Base-by-base conservation (phyloP, 345 rosid genomes). In the Raphanus raphanistrum region DNA sequence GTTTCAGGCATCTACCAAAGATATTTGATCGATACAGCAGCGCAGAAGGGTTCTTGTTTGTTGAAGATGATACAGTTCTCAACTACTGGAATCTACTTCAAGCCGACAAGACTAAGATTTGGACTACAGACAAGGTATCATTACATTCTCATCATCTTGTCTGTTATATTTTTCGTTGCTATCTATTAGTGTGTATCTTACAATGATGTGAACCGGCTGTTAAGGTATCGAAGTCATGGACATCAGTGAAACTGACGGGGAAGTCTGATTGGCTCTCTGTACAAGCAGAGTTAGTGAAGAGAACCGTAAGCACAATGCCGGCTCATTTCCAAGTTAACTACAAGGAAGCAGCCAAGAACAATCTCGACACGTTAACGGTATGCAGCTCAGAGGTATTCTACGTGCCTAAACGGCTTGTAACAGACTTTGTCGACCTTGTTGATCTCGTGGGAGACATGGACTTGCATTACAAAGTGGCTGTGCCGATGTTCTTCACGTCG, bases 31-130 rank as follows among this genome's bases (percentile, higher is more conserved):
- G 87, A 55, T 96, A 78, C 71, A 63, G 89, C 66, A 89, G 92
- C 31, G 93, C 97, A 1, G 99, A 96, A 68, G 99, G 99, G 29
- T 96, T 91, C 84, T 65, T 96, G 77, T 91, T 96, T 84, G 90
- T 92, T 76, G 93, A 90, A 84, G 99, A 96, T 75, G 90, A 96
- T 83, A 96, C 98, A 5, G 55, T 96, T 82, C 96, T 96, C 74
- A 93, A 96, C 79, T 93, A 96, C 81, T 96, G 99, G 99, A 96
- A 90, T 86, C 80, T 96, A 76, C 87, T 89, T 83, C 97, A 85
- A 74, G 99, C 96, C 4, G 97, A 93, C 89, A 93, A 90, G 86
- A 82, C 83, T 64, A 96, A 91, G 84, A 84, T 96, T 68, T 96
- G 99, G 99, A 90, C 90, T 45, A 87, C 99, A 21, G 86, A 96